Conservation (phyloP, 2,329 filamentous ascomycete species). For the Knufia fluminis region DNA sequence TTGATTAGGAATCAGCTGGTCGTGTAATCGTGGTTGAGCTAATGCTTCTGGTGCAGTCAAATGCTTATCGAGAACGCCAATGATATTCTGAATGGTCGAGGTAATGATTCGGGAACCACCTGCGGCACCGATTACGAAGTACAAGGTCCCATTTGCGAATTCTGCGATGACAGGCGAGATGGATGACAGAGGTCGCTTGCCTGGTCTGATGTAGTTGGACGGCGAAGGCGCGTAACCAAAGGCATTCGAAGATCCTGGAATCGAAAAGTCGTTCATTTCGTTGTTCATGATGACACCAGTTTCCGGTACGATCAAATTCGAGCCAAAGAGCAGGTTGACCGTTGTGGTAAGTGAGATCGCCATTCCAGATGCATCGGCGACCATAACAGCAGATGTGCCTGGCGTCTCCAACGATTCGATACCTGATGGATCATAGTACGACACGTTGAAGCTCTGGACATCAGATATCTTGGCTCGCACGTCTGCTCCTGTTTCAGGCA, state of each 20-base stretch:
- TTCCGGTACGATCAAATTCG: conserved; percentile 65
- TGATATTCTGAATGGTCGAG: conserved; percentile 62
- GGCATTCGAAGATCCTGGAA: conserved; percentile 65
- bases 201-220: conserved; percentile 70
- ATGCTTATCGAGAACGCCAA: conserved; percentile 60
- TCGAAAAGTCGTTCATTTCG: conserved; percentile 69
- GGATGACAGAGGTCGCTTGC: conserved; percentile 74
- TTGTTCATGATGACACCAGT: conserved; percentile 72
- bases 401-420: conserved; percentile 57
- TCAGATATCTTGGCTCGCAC: conserved; percentile 64
- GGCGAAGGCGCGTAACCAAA: conserved; percentile 77
- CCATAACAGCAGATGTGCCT: conserved; percentile 47
- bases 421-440: conserved; percentile 61
- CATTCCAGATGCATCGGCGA: conserved; percentile 63
- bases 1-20: conserved; percentile 67
- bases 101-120: conserved; percentile 80
- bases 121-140: conserved; percentile 63
- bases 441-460: conserved; percentile 58
- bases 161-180: conserved; percentile 74
- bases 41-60: conserved; percentile 55
- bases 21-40: conserved; percentile 60
- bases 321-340: conserved; percentile 78
- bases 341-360: conserved; percentile 78
- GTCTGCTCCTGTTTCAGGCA: conserved; percentile 46
- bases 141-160: conserved; percentile 51